Evolutionary conservation across 192 early-diverging fungal species (phyloP).

Genomic region (Coemansia sp.): DNA sequence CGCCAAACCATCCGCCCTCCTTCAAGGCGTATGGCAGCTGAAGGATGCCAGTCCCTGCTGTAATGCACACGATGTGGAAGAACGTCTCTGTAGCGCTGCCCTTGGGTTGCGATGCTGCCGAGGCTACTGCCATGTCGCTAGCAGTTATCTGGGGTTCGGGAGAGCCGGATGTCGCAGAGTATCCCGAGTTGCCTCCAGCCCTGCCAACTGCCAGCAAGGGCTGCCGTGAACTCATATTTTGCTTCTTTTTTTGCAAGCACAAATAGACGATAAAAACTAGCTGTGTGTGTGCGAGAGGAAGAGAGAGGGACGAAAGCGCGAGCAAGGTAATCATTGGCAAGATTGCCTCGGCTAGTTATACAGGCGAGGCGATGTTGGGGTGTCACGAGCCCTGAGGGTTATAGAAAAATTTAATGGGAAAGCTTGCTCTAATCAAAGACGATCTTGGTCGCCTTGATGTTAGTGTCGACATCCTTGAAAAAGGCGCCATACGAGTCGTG

Average conservation of each 20-base stretch:
- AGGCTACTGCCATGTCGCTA: not conserved
- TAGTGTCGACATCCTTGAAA: constrained; percentile 86
- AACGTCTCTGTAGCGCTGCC: constrained; percentile 45
- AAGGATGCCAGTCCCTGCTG: constrained; percentile 80
- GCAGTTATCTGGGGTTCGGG: not conserved
- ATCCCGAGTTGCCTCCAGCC: not conserved
- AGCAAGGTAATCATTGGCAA: too few species aligned
- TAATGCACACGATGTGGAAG: constrained; percentile 66
- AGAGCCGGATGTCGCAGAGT: not conserved
- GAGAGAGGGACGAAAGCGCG: too few species aligned
- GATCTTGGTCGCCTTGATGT: constrained; percentile 89
- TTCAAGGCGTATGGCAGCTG: constrained; percentile 82
- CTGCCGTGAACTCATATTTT: not conserved
- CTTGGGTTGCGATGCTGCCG: constrained; percentile 1
- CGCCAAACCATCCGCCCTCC: constrained; percentile 77
- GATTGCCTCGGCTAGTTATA: too few species aligned
- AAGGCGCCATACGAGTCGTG: constrained; percentile 96
- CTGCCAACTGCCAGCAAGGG: not conserved
- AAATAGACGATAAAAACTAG: too few species aligned
- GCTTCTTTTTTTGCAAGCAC: too few species aligned
- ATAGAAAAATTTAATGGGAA: too few species aligned
- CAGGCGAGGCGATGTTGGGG: too few species aligned
- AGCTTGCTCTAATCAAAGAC: constrained; percentile 73
- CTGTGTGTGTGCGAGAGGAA: too few species aligned
- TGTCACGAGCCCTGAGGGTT: too few species aligned